Evolutionary conservation across 768 basidiomycete genomes (phyloP), one percentile per base, ranked within the genome.

Genomic region (Suillus plorans): DNA sequence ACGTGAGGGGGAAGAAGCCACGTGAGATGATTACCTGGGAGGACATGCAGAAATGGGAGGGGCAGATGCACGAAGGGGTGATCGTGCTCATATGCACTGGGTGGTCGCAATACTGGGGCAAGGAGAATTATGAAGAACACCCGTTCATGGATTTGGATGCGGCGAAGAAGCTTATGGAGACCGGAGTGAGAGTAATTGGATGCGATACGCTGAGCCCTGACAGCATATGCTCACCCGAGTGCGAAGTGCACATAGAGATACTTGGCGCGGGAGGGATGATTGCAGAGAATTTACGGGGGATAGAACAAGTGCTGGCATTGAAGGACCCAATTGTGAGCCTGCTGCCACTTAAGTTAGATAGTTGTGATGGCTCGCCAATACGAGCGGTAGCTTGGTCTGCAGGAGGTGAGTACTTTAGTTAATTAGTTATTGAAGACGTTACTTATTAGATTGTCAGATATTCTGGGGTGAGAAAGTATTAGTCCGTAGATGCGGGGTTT

Each of bases 151-250:
- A 81, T 37, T 72, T 76, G 18, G 79, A 82, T 1, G 84, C 82
- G 0, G 89, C 89, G 1, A 72, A 73, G 57, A 69, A 77, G 56
- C 76, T 91, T 22, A 60, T 89, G 0, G 78, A 76, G 10, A 73
- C 70, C 2, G 90, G 89, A 5, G 79, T 90, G 36, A 73, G 78
- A 57, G 81, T 88, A 0, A 72, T 91, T 4, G 89, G 86, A 0
- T 70, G 87, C 47, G 90, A 91, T 66, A 82, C 85, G 3, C 76
- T 89, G 65, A 89, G 82, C 70, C 87, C 89, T 31, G 90, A 92
- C 68, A 85, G 86, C 69, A 70, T 76, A 61, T 63, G 49, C 47
- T 57, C 44, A 20, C 85, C 82, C 10, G 28, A 41, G 58, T 86
- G 81, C 68, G 77, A 75, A 10, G 85, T 84, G n/a, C 90, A 92